Evolutionary conservation across 2,329 filamentous ascomycete species (phyloP).

Genomic region (Colletotrichum liaoningense): DNA sequence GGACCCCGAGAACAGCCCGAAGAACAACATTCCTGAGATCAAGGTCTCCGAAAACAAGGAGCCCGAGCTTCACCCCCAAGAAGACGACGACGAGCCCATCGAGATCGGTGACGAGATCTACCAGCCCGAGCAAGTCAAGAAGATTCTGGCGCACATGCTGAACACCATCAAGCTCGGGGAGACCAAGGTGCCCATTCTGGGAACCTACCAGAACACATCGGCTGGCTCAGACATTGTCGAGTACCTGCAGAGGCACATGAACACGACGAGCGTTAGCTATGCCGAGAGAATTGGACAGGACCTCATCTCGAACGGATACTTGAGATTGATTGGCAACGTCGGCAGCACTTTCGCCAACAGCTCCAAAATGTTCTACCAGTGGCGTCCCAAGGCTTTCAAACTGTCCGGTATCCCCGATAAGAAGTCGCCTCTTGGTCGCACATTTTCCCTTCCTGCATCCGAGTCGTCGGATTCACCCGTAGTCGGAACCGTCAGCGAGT

Average conservation of each 20-base stretch:
- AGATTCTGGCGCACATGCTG: slow-evolving; percentile 87
- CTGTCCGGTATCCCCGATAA: slow-evolving; percentile 89
- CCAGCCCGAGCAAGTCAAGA: slow-evolving; percentile 87
- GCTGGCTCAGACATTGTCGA: slow-evolving; percentile 94
- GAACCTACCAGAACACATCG: slow-evolving; percentile 94
- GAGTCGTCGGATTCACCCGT: slow-evolving; percentile 77
- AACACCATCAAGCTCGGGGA: slow-evolving; percentile 88
- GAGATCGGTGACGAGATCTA: slow-evolving; percentile 94
- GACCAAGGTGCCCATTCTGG: slow-evolving; percentile 94
- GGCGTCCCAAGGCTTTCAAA: slow-evolving; percentile 92
- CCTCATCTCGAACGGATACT: slow-evolving; percentile 84
- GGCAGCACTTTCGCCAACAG: slow-evolving; percentile 97
- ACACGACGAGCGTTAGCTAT: slow-evolving; percentile 85
- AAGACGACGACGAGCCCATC: slow-evolving; percentile 84
- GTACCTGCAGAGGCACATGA: slow-evolving; percentile 91
- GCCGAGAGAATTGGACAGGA: slow-evolving; percentile 97
- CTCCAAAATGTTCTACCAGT: slow-evolving; percentile 97
- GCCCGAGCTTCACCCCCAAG: slow-evolving; percentile 68
- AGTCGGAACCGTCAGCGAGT: slow-evolving; percentile 86
- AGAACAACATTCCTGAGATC: slow-evolving; percentile 81
- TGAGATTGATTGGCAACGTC: slow-evolving; percentile 92
- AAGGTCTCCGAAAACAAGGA: slow-evolving; percentile 81
- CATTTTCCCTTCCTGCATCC: slow-evolving; percentile 76
- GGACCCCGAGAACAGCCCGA: slow-evolving; percentile 79
- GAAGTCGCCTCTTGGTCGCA: slow-evolving; percentile 78